A percentile compares a stretch with the other conserved stretches of the same genome.
These are phyloP conservation scores for Solioccasus polychromus DNA, from an alignment of 768 basidiomycete species.

Conservation along the genomic window DNA sequence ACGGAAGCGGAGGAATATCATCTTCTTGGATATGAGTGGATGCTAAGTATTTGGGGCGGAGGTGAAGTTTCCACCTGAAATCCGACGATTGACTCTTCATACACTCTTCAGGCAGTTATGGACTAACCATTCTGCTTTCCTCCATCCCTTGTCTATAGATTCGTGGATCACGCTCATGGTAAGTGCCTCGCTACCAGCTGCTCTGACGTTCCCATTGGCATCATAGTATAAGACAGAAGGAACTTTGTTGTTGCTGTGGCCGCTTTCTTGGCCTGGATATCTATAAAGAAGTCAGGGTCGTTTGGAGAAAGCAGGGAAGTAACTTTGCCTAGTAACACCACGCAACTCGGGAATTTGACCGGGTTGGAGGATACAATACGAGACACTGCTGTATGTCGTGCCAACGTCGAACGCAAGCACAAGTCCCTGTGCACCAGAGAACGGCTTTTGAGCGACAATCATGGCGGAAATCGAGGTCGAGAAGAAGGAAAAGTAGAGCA, in stretches of 20 bases:
- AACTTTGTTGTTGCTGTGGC: constrained; percentile 42
- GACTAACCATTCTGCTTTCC: constrained; percentile 18
- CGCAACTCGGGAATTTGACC: too few species aligned
- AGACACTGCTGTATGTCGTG: too few species aligned
- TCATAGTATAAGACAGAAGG: constrained; percentile 46
- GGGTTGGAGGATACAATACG: too few species aligned
- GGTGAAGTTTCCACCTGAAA: constrained; percentile 26
- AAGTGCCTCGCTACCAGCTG: constrained; percentile 39
- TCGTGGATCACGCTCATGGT: constrained; percentile 28
- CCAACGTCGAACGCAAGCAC: too few species aligned
- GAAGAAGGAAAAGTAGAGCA: too few species aligned
- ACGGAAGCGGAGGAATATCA: constrained; percentile 31
- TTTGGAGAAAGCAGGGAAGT: too few species aligned
- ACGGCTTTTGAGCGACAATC: too few species aligned
- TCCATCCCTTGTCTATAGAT: constrained; percentile 31
- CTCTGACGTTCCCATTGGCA: constrained; percentile 30
- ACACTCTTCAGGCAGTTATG: not conserved
- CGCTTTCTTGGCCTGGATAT: constrained; percentile 37
- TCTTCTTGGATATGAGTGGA: constrained; percentile 17
- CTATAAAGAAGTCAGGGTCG: too few species aligned
- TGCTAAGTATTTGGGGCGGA: constrained; percentile 13
- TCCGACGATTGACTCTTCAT: not conserved
- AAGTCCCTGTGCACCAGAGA: too few species aligned
- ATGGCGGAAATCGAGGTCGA: too few species aligned
- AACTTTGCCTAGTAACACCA: too few species aligned